Evolutionary conservation across 2,329 filamentous ascomycete species (phyloP), one percentile per base, ranked within the genome.

Genomic region (Trichoderma atrobrunneum): DNA sequence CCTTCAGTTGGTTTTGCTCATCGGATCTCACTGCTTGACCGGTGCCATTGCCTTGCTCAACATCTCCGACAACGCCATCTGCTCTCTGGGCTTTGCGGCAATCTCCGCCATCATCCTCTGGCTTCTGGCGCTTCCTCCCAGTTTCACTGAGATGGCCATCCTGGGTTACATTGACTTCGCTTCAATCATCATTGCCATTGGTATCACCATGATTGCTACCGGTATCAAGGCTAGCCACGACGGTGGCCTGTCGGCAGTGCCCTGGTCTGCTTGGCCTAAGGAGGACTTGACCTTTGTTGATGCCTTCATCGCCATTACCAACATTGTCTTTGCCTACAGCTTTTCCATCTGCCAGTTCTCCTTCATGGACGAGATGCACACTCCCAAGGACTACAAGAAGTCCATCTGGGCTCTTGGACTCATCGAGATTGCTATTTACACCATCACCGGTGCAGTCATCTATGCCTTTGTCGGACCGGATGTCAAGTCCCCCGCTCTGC

Each of bases 321-420:
- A 93, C 82, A 93, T 94, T 68, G 85, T 92, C 73, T 89, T 93
- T 73, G 91, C 92, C 71, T 94, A 91, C 82, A 85, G 89, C 73
- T 86, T 86, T 72, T 83, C 84, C 74, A 82, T 86, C 67, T 85
- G 84, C 80, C 85, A 86, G 76, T 86, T 86, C 80, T 84, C 82
- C 77, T 86, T 86, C 75, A 86, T 86, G 85, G 84, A 86, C 75
- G 85, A 86, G 79, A 86, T 86, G 85, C 85, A 86, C 75, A 85
- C 84, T 0, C 85, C 85, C 7, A 39, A 39, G 2, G 83, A 86
- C 76, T 86, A 82, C 72, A 75, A 80, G 73, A 86, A 87, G 83
- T 87, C 90, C 8, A 86, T 94, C 72, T 85, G 85, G 76, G 79
- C 90, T 36, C 87, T 92, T 0, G 90, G 92, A 75, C 80, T 85